Evolutionary conservation across 1,284 basidiomycete genomes (phyloP), one percentile per base, ranked within the genome.

Genomic region (Agroathelia rolfsii): DNA sequence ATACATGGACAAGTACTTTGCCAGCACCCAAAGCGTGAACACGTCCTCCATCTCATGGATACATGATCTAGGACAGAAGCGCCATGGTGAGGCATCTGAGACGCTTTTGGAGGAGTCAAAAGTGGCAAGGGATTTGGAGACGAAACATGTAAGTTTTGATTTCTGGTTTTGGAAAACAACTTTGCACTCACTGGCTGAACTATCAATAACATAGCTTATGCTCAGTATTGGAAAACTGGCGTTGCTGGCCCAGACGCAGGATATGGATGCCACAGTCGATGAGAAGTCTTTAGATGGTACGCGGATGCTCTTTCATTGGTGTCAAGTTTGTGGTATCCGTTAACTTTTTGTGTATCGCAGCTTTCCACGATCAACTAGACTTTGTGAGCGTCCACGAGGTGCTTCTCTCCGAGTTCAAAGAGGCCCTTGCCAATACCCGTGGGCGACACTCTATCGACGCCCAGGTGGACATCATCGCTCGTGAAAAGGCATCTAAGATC

Each of bases 221-320:
- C 70, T 94, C 35, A 93, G 89, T 48, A 74, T 98, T 18, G 84
- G 84, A 26, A 97, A 97, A 58, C 70, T 98, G 5, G 67, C 84
- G 0, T 76, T 86, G 37, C 65, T 96, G 6, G 84, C 86, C 5
- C 72, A 83, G 38, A 51, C 80, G 38, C 75, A 80, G 41, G 75
- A 84, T 34, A 69, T 73, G 24, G 62, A 57, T 16, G 51, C 52
- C 5, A 17, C 52, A 2, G 42, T 60, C 15, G 67, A 75, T 29
- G 67, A 75, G 28, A 44, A 50, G 15, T 52, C 62, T 24, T 53
- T 79, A n/a, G 71, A 78, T 45, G 62, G 78, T 80, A 46, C 20
- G 61, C n/a, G n/a, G n/a, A 43, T 10, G 12, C 14, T n/a, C 34
- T 15, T 25, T 4, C 3, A 12, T 28, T 37, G 17, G 2, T 8